Conservation (phyloP, 2,329 filamentous ascomycete genomes). For the Pseudogymnoascus sp. region DNA sequence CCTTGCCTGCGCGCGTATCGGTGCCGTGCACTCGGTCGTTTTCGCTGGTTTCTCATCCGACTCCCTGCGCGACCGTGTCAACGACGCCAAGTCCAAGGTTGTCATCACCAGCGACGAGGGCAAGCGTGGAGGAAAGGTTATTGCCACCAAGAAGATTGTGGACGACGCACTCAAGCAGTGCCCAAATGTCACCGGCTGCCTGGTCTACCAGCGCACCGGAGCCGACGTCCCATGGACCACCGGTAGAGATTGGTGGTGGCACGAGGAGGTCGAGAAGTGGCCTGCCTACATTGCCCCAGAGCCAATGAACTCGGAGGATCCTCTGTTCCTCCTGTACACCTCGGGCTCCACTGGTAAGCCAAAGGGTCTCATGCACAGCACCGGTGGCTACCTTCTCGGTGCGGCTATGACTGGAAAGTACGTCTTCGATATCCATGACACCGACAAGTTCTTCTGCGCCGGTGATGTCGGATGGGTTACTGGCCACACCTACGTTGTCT, state of each 20-base stretch:
- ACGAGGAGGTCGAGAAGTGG: constrained; percentile 97
- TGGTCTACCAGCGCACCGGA: constrained; percentile 93
- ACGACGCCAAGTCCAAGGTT: constrained; percentile 83
- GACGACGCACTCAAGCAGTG: constrained; percentile 96
- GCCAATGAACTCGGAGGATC: constrained; percentile 85
- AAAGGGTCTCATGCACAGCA: constrained; percentile 98
- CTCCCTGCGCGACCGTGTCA: constrained; percentile 87
- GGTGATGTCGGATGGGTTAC: constrained; percentile 99
- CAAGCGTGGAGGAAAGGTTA: constrained; percentile 93
- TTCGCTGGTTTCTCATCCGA: constrained; percentile 97
- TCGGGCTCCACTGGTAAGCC: constrained; percentile 97
- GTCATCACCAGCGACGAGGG: constrained; percentile 97
- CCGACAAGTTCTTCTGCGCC: constrained; percentile 92
- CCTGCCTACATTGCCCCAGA: constrained; percentile 86
- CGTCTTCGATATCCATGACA: constrained; percentile 94
- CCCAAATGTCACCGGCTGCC: constrained; percentile 72
- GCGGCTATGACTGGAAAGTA: constrained; percentile 94
- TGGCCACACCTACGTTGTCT: constrained; percentile 96
- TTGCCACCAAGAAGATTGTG: constrained; percentile 98
- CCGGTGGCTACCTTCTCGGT: constrained; percentile 87
- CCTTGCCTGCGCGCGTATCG: constrained; percentile 83
- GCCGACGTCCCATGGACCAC: constrained; percentile 84
- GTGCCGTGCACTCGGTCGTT: constrained; percentile 92
- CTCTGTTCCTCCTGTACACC: constrained; percentile 94
- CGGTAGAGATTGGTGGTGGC: constrained; percentile 94